Evolutionary conservation across 2,329 filamentous ascomycete species (phyloP), one percentile per base, ranked within the genome.

Genomic region (Ustilaginoidea virens): DNA sequence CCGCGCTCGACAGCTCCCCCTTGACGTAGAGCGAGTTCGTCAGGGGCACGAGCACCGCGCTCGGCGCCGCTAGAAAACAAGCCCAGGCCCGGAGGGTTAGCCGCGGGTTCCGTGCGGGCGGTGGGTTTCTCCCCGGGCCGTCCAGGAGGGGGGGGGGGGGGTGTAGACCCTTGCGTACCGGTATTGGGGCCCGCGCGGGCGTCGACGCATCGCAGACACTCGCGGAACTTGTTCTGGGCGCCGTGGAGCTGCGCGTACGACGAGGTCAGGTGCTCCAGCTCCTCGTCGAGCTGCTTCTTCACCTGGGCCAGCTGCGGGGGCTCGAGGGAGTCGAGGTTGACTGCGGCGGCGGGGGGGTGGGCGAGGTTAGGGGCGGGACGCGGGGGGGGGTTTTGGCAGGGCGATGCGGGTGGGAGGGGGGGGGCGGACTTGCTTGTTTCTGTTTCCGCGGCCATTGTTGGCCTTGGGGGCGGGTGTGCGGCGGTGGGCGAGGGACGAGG

Each of bases 1-100:
- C 69, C 2, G 76, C 66, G 51, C 77, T 71, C 25, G 79, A 67
- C 23, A 96, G 63, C 22, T 69, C 75, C 18, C 87, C 92, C 16
- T 80, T 79, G 11, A 98, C 87, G 55, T 98, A 98, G 17, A 98
- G 68, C 1, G 86, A 94, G 44, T 81, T 90, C 9, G 90, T 98
- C 36, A 98, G 58, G 0, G 92, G 90, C n/a, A 98, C 83, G 13
- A 98, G 69, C 27, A 96, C 78, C 6, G 55, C 63, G 52, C 71
- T 63, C 28, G 48, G 44, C 19, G 40, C 47, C 49, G 28, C 27
- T 30, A 3, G 11, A 8, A 12, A 9, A 4, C 27, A 23, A 23
- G 19, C 17, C 21, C n/a, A 17, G 7, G 14, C 17, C 16, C 16
- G 27, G 20, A 19, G 13, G 13, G 7, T 12, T 6, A n/a, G 14